Base-by-base conservation (phyloP, 441 rosid genomes). In the Adansonia rubrostipa region DNA sequence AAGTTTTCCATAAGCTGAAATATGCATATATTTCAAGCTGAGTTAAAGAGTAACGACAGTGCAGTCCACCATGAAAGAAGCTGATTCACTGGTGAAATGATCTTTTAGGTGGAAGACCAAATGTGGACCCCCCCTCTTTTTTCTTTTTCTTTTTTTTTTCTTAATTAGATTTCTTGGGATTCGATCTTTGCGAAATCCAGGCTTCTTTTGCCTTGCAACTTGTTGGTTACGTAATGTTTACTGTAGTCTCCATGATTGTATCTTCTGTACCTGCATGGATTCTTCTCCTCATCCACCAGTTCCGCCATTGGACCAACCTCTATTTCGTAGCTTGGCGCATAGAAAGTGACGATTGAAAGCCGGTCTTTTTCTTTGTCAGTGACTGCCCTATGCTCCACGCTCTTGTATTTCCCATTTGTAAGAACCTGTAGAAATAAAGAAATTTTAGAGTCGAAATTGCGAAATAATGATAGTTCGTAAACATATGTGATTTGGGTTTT, bases 301-400 rank as follows among this genome's bases (percentile, higher is more conserved):
- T 91, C 95, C 63, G 82, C 51, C 88, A 95, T 83, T 48, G 99
- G 98, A 19, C 93, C 97, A 9, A 95, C 80, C 80, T 95, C 91
- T 40, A 89, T 73, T 48, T 95, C 98, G 73, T 95, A 95, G 93
- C 89, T 90, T 48, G 99, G 99, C 57, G 97, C 98, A 81, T 95
- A 95, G 81, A 95, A 95, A 64, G 97, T 93, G 80, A 90, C 99
- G 9, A 95, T 92, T 11, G 97, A 92, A 60, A 95, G 91, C 13
- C 98, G 87, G 80, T 91, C 98, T 14, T 80, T 88, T 79, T 92
- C 94, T 77, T 65, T 75, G 77, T 92, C 86, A 47, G 99, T 91
- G 63, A 95, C 91, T 71, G 97, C 99, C 71, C 99, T 90, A 61
- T 93, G 99, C 87, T 93, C 99, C 83, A 92, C 93, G 76, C 98